Conservation (phyloP, 257 asterid species). For the Cruciata laevipes region DNA sequence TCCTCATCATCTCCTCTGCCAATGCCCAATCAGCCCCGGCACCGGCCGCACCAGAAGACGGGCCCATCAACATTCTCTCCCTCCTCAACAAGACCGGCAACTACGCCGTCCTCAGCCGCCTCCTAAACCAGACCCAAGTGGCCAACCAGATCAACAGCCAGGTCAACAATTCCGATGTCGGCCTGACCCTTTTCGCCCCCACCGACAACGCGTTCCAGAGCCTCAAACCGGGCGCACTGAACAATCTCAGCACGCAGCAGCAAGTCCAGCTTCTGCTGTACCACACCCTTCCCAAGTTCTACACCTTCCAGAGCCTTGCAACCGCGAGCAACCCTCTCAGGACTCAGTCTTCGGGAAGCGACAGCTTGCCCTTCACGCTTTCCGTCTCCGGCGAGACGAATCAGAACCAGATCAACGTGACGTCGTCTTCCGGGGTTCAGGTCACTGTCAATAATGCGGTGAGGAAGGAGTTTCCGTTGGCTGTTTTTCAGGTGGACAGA, state of each 20-base stretch:
- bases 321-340: conserved; percentile 88
- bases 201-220: conserved; percentile 74
- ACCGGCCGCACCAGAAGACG: conserved; percentile 29
- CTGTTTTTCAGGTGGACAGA: neutral
- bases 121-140: conserved; percentile 45
- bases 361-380: conserved; percentile 45
- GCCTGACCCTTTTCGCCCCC: conserved; percentile 79
- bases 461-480: neutral
- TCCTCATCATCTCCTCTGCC: neutral
- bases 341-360: conserved; percentile 67
- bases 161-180: conserved; percentile 62
- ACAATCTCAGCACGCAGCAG: conserved; percentile 54
- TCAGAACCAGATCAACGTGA: conserved; percentile 51
- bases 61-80: conserved; percentile 53
- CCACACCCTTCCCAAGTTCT: conserved; percentile 65
- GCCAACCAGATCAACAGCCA: conserved; percentile 72
- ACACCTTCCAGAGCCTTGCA: conserved; percentile 34
- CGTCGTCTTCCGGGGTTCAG: conserved; percentile 21
- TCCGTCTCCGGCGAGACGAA: conserved; percentile 23
- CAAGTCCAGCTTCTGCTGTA: conserved; percentile 57
- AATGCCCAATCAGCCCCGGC: neutral
- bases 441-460: neutral
- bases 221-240: conserved; percentile 71
- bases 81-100: conserved; percentile 60
- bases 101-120: conserved; percentile 43